Base-by-base conservation (phyloP, 805 yeast species). In the Metschnikowia proteae region DNA sequence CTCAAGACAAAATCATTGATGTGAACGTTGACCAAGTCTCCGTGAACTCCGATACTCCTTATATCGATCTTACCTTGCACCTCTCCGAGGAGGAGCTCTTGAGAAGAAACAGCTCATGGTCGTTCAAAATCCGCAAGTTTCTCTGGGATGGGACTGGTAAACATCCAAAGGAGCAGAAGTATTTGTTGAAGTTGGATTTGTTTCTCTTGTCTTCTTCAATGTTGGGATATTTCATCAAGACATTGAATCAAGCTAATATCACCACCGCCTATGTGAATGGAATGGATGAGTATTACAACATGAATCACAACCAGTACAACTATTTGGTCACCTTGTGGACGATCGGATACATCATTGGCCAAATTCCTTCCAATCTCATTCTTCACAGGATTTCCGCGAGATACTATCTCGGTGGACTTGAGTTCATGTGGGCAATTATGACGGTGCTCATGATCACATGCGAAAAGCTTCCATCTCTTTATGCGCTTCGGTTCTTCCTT, bases 371-470 rank as follows among this genome's bases (percentile, higher is more conserved):
- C 38, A 58, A 55, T 25, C 46, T 55, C 25, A 56, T 78, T 8
- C 57, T 76, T 45, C 75, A 71, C 54, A 60, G 67, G 39, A 57
- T 73, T 6, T 60, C 74, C 6, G 75, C 79, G n/a, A 58, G 79
- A 35, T 72, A 62, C 50, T 76, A 72, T 50, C 58, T 78, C 37
- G 79, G 76, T 3, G 64, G 68, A 1, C 52, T 75, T 44, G 80
- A 77, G 53, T 40, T 76, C 11, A 42, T 65, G 6, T 78, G 82
- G 82, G 68, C 74, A 1, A 38, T 71, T 13, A 49, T 61, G 42
- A 63, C 68, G 2, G 13, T 63, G 8, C 48, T 64, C 38, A 61
- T 66, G 64, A 58, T 65, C 29, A 57, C 65, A 7, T 49, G 55
- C 31, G 27, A 51, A 26, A 38, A 34, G 23, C 44, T 55, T 11